Conservation (phyloP, 1,284 basidiomycete genomes). For the Rhodotorula sp. region DNA sequence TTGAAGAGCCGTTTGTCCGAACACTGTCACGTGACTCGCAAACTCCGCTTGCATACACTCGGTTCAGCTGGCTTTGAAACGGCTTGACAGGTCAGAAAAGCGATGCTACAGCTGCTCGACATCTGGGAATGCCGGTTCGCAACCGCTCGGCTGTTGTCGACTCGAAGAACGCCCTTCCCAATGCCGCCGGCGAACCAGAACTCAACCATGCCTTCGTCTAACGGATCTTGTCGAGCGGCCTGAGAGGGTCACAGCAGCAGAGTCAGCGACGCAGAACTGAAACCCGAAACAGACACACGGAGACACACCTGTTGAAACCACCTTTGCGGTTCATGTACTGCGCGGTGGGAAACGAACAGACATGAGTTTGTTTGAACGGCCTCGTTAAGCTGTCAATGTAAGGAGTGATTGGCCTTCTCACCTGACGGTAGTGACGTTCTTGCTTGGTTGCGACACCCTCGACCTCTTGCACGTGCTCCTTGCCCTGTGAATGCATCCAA, state of each 20-base stretch:
- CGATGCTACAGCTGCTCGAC: too few species aligned
- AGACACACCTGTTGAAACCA: conserved; percentile 72
- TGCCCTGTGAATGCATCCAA: conserved; percentile 54
- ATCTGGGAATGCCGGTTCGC: too few species aligned
- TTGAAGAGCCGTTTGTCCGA: too few species aligned
- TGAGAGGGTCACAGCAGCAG: conserved; percentile 44
- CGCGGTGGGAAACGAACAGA: background rate
- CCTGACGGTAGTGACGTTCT: conserved; percentile 76
- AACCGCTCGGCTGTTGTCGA: too few species aligned
- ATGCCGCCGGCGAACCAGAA: too few species aligned
- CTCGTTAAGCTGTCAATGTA: too few species aligned
- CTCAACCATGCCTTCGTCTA: conserved; percentile 43
- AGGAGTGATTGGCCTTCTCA: background rate
- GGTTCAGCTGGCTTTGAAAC: too few species aligned
- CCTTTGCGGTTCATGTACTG: conserved; percentile 94
- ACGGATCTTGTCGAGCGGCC: conserved; percentile 69
- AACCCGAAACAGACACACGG: background rate
- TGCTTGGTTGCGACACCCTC: conserved; percentile 74
- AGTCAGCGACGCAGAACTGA: conserved; percentile 30
- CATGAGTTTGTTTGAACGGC: background rate
- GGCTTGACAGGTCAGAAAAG: too few species aligned
- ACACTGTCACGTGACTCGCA: too few species aligned
- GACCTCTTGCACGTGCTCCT: conserved; percentile 60
- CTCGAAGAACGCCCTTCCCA: too few species aligned
- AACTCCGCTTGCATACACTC: too few species aligned